Conservation (phyloP, 257 asterid genomes). For the Capsicum rhomboideum region DNA sequence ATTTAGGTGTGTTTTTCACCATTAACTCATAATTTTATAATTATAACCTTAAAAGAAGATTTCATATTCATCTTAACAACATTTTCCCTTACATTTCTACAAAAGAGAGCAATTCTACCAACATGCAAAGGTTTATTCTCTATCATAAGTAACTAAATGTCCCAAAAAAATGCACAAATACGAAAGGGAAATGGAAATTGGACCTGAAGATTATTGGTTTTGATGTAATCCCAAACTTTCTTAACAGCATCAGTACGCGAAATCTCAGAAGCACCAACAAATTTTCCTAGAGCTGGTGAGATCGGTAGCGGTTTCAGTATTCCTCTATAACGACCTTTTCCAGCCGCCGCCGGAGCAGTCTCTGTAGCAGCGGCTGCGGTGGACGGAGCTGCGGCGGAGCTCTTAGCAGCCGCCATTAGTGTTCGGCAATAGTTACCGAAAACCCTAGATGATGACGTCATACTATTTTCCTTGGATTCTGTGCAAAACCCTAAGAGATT, state of each 20-base stretch:
- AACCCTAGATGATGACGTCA: conserved; percentile 35
- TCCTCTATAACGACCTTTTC: conserved; percentile 1
- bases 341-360: neutral
- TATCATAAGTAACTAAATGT: neutral
- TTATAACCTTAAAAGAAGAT: no score
- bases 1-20: no score
- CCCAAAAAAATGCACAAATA: no score
- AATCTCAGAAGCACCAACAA: conserved; percentile 13
- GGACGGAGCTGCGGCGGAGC: conserved; percentile 5
- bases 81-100: neutral
- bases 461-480: neutral
- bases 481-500: conserved; percentile 21
- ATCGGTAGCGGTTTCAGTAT: conserved; percentile 10
- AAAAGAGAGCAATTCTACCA: neutral
- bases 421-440: conserved; percentile 32
- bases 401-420: conserved; percentile 44
- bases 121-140: neutral
- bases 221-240: conserved; percentile 29
- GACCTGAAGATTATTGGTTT: conserved; percentile 31
- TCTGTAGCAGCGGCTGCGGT: conserved; percentile 7
- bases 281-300: conserved; percentile 20
- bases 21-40: no score
- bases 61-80: neutral
- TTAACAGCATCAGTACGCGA: conserved; percentile 30
- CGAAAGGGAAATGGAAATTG: neutral